Evolutionary conservation across 495 filamentous ascomycete genomes (phyloP), one percentile per base, ranked within the genome.

Genomic region (Aspergillus nidulans): DNA sequence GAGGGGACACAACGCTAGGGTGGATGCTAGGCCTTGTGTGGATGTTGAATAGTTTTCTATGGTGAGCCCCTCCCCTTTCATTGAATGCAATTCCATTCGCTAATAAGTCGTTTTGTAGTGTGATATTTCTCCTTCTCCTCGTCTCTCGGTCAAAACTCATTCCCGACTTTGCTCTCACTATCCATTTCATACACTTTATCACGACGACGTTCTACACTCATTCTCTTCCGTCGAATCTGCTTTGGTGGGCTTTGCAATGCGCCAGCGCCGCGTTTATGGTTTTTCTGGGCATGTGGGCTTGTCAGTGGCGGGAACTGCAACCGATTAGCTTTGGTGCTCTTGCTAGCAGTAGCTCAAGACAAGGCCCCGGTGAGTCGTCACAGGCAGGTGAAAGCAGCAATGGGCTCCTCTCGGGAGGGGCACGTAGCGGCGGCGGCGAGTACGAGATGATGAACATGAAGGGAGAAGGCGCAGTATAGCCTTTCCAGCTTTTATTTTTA

Each of bases 21-120:
- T 99, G 92, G 92, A 87, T 92, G 68, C 63, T 95, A 59, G 90
- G 89, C 3, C 76, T 96, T 52, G 85, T 95, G 10, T 96, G 91
- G 91, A 64, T 96, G 67, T 70, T 95, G 62, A 86, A 87, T 63
- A 84, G 85, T 49, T 72, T 89, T 12, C 72, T 90, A 53, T 84
- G 86, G 92, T 97, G 68, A 38, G 84, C 83, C 45, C 21, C 34
- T 39, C 24, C 40, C 40, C 18, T 43, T 21, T 6, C 4, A 21
- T 3, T 21, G 40, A 4, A 18, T 19, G 20, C 39, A 6, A 6
- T 18, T 3, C n/a, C 39, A 19, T n/a, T 4, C 10, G 40, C 40
- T 21, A 43, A 43, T 10, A 43, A 10, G 6, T 18, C 36, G 36
- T 15, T 34, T 34, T 24, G 12, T 41, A 77, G 73, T 56, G 84